phyloP scores from a whole-genome alignment of 768 basidiomycete species.

The Tulasnella sp. region DNA sequence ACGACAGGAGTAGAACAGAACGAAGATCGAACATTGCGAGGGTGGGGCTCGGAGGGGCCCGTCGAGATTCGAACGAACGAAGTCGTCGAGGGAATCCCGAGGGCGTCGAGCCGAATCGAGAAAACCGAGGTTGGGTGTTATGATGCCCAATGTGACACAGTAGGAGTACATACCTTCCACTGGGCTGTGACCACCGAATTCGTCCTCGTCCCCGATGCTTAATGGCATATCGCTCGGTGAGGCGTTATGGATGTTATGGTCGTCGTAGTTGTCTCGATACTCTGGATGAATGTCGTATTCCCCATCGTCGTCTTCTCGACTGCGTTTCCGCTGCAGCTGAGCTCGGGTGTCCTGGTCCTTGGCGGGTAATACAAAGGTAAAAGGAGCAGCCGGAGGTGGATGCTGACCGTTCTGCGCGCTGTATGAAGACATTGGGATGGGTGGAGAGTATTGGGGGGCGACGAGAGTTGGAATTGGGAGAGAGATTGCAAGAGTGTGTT shows the following conservation, averaged over 20 bases:
- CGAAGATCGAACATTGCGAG: neutral
- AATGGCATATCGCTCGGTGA: neutral
- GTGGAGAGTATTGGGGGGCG: no score
- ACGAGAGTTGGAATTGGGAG: neutral
- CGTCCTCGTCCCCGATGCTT: conserved; percentile 2
- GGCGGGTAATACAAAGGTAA: neutral
- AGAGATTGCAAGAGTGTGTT: neutral
- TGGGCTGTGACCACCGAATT: neutral
- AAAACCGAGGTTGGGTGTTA: neutral
- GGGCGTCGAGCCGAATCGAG: neutral
- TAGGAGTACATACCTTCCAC: neutral
- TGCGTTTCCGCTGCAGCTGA: conserved; percentile 13
- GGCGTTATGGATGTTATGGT: neutral
- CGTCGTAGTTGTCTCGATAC: neutral
- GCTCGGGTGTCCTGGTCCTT: neutral
- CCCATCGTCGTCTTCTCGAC: conserved; percentile 14
- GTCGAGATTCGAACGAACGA: neutral
- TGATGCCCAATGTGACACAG: neutral
- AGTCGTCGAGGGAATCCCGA: neutral
- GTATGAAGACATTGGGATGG: neutral
- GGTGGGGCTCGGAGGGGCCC: neutral
- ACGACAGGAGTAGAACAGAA: neutral
- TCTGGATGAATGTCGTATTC: conserved; percentile 14
- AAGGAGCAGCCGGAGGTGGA: neutral
- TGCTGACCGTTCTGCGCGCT: neutral